phyloP scores from a whole-genome alignment of 352 stramenopile species.

The Blastocystis sp. region DNA sequence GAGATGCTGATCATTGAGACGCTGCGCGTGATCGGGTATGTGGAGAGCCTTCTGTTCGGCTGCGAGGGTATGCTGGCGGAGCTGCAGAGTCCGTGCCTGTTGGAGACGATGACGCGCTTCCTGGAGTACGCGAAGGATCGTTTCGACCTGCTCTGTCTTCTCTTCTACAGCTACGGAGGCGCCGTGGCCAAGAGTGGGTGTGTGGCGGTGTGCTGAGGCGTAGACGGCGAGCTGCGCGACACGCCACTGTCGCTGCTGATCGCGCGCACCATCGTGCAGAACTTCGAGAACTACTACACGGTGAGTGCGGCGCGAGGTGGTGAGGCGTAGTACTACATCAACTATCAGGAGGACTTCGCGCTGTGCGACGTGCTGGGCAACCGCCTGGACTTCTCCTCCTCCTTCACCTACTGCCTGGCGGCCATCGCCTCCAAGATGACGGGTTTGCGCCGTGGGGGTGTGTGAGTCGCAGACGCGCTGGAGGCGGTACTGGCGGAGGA shows the following conservation, averaged over 20 bases:
- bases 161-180: slow-evolving; percentile 21
- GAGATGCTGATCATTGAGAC: neutral
- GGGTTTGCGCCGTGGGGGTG: neutral
- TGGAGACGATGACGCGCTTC: slow-evolving; percentile 22
- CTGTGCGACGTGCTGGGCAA: neutral
- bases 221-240: neutral
- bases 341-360: slow-evolving; percentile 2
- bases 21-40: neutral
- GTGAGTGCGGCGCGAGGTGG: neutral
- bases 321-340: slow-evolving; percentile 36
- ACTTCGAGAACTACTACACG: neutral
- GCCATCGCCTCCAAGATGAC: slow-evolving; percentile 33
- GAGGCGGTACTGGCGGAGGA: neutral
- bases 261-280: slow-evolving; percentile 21
- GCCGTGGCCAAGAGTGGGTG: slow-evolving; percentile 16
- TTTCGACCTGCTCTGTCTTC: neutral
- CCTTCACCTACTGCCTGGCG: slow-evolving; percentile 52
- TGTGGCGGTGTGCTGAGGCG: neutral
- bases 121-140: neutral
- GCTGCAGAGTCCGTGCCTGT: slow-evolving; percentile 13
- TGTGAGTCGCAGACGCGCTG: slow-evolving; percentile 12
- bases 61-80: neutral
- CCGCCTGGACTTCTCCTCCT: slow-evolving; percentile 17
- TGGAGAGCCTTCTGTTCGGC: neutral
- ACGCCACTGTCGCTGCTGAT: slow-evolving; percentile 17